Evolutionary conservation across 768 basidiomycete genomes (phyloP), one percentile per base, ranked within the genome.

Genomic region (Leccinum variicolor): DNA sequence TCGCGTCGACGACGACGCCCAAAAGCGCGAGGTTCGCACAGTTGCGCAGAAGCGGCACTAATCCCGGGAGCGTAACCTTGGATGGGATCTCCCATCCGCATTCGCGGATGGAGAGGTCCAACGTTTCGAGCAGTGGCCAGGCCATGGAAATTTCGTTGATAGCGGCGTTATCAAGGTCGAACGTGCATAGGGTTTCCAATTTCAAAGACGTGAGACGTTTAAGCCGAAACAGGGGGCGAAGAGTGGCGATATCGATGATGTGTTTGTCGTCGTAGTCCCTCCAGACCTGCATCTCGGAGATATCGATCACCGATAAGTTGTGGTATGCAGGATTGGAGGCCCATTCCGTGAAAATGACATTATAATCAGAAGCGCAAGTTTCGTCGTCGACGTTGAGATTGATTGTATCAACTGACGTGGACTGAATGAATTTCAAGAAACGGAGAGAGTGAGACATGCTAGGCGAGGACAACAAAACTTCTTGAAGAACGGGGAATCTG

Each of bases 331-430:
- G 66, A 31, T 68, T 60, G 4, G 59, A 51, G 34, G 64, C 66
- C 68, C 69, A 70, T 4, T 48, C 6, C 3, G 62, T 55, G 39
- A 69, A 69, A 13, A 70, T 68, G 48, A 34, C 33, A 6, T 62
- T 50, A 43, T 70, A 69, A 52, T 62, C 64, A 17, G 61, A 54
- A 53, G 68, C 68, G 47, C 64, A 64, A 6, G 66, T 68, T 66
- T 69, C 68, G 53, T 69, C 69, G 52, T 69, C 68, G 52, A 69
- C 52, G 28, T 70, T 69, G 69, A 70, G 66, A 66, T 70, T 69
- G 45, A 69, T 69, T 61, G 69, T 68, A 64, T 68, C 66, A 59
- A 69, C 57, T 29, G 64, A 64, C 49, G 62, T 59, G 31, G 69
- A 69, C 45, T 64, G 62, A 34, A 70, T 57, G 62, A 68, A 66